A percentile compares a stretch with the other conserved stretches of the same genome.
Evolutionary conservation across 1,139 yeast species (phyloP).

Genomic region (Pneumocystis carinii): DNA sequence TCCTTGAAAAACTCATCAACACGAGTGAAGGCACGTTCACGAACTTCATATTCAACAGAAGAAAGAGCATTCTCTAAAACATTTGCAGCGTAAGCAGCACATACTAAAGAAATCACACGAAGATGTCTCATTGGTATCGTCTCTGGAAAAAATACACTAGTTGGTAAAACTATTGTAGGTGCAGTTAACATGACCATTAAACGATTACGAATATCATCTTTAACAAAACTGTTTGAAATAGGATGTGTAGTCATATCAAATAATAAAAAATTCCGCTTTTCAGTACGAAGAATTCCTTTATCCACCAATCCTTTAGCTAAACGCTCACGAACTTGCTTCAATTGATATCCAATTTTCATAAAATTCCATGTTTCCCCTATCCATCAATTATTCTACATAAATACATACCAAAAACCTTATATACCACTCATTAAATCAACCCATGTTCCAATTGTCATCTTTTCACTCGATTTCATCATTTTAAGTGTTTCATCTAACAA

Average conservation of each 20-base stretch:
- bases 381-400: not conserved
- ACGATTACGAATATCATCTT: constrained; percentile 59
- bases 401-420: not conserved
- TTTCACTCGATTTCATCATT: constrained; percentile 74
- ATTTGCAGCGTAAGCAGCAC: constrained; percentile 89
- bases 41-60: constrained; percentile 65
- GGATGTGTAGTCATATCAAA: constrained; percentile 99
- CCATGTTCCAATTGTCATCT: constrained; percentile 79
- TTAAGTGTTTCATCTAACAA: constrained; percentile 83
- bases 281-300: constrained; percentile 93
- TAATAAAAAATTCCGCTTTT: constrained; percentile 79
- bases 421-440: constrained; percentile 73
- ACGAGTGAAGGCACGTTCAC: constrained; percentile 84
- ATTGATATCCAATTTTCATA: constrained; percentile 83
- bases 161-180: constrained; percentile 41
- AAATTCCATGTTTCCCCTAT: constrained; percentile 82
- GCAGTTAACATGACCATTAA: constrained; percentile 54
- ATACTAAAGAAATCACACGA: constrained; percentile 67
- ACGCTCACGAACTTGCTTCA: constrained; percentile 93
- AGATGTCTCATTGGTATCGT: constrained; percentile 54
- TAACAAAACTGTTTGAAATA: constrained; percentile 71
- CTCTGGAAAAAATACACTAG: constrained; percentile 46
- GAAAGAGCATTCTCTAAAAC: constrained; percentile 83
- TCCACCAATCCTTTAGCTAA: constrained; percentile 94
- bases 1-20: constrained; percentile 80